Conservation (phyloP, 2,329 filamentous ascomycete species). For the Ophiostoma fasciatum region DNA sequence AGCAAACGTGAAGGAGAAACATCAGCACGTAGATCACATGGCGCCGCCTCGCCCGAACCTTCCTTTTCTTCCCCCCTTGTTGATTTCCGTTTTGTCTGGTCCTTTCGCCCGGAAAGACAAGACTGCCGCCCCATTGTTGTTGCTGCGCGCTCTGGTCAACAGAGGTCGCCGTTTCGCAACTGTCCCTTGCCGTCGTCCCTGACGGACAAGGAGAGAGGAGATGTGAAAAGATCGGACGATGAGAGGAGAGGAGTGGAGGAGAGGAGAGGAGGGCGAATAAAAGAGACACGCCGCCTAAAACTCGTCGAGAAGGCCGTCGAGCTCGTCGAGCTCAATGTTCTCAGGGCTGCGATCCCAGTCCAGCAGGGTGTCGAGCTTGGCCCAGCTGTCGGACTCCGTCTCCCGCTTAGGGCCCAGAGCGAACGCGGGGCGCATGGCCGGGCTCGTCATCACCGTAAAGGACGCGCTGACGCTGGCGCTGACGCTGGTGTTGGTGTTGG, state of each 20-base stretch:
- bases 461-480: constrained; percentile 17
- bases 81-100: neutral
- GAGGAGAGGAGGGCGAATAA: neutral
- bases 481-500: neutral
- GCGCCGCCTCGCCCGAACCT: no score
- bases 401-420: constrained; percentile 28
- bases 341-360: constrained; percentile 65
- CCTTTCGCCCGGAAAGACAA: no score
- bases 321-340: constrained; percentile 80
- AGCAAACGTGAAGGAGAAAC: no score
- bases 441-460: constrained; percentile 35
- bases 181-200: no score
- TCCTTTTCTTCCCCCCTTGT: neutral
- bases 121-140: no score
- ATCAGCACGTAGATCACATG: no score
- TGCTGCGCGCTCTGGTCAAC: no score
- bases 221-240: neutral
- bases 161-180: no score
- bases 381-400: constrained; percentile 27
- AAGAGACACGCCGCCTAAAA: constrained; percentile 34
- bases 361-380: constrained; percentile 27
- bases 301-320: constrained; percentile 71
- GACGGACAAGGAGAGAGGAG: no score
- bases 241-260: neutral
- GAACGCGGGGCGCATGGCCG: constrained; percentile 36